These are phyloP conservation scores for Lathyrus sativus DNA, from an alignment of 306 rosid species.

Conservation along the genomic window DNA sequence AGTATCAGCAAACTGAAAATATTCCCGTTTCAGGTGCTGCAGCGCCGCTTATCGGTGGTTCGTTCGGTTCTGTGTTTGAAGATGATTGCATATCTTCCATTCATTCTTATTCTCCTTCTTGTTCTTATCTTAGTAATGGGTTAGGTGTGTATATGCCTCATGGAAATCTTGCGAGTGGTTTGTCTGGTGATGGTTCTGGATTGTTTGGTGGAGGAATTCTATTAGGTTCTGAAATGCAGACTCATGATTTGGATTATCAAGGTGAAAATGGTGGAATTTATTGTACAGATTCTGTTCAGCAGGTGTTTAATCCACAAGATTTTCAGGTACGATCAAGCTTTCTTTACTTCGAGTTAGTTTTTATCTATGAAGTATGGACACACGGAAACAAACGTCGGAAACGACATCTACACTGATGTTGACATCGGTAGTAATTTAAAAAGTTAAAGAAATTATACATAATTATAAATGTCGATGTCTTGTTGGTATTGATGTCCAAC, in stretches of 20 bases:
- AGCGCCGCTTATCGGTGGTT: constrained; percentile 51
- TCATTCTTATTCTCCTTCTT: constrained; percentile 72
- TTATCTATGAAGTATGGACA: no score
- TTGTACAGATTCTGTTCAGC: constrained; percentile 64
- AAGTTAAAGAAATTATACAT: no score
- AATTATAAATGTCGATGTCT: no score
- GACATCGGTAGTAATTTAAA: no score
- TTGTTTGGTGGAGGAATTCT: constrained; percentile 61
- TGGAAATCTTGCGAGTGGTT: constrained; percentile 52
- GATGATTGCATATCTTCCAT: constrained; percentile 84
- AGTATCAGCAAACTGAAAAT: constrained; percentile 44
- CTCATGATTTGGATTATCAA: constrained; percentile 78
- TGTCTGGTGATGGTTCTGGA: constrained; percentile 66
- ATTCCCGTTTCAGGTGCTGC: constrained; percentile 44
- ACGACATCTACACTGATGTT: no score
- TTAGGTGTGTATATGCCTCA: constrained; percentile 63
- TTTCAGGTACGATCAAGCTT: constrained; percentile 69
- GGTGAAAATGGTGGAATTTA: constrained; percentile 75
- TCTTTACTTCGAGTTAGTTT: constrained; percentile 1
- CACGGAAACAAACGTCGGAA: no score
- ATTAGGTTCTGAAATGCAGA: constrained; percentile 68
- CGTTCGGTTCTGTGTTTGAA: constrained; percentile 58
- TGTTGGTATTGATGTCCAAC: no score
- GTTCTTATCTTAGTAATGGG: constrained; percentile 64
- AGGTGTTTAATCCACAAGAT: constrained; percentile 67